These are phyloP conservation scores for Plasmodium malariae DNA, from an alignment of 169 alveolate species.

Conservation along the genomic window DNA sequence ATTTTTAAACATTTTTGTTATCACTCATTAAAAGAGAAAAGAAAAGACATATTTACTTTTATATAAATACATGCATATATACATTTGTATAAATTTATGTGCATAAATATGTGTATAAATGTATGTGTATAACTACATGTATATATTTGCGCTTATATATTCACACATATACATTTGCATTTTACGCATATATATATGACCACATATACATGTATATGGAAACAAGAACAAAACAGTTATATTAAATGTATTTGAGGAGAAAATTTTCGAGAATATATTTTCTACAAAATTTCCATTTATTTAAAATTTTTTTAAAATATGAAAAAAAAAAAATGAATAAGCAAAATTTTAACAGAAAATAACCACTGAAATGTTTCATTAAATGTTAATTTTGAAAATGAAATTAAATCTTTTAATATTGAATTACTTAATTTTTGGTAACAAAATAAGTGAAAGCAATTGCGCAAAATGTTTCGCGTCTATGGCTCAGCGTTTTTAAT, in stretches of 20 bases:
- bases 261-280: constrained; percentile 4
- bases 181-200: background rate
- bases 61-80: background rate
- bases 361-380: constrained; percentile 45
- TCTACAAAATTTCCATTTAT: constrained; percentile 6
- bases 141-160: background rate
- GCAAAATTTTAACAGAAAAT: background rate
- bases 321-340: constrained; percentile 24
- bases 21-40: background rate
- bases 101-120: background rate
- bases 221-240: background rate
- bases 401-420: constrained; percentile 27
- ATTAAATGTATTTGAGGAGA: background rate
- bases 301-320: constrained; percentile 15
- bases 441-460: background rate
- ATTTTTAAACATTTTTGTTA: background rate
- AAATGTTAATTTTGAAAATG: constrained; percentile 45
- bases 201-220: background rate
- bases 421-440: constrained; percentile 62
- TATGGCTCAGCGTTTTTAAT: background rate
- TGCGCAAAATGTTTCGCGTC: background rate
- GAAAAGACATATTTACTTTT: background rate
- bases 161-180: background rate
- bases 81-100: background rate
- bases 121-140: background rate